A percentile compares a stretch with the other conserved stretches of the same genome.
These are phyloP conservation scores for Avicennia marina DNA, from an alignment of 257 asterid species.

Conservation along the genomic window DNA sequence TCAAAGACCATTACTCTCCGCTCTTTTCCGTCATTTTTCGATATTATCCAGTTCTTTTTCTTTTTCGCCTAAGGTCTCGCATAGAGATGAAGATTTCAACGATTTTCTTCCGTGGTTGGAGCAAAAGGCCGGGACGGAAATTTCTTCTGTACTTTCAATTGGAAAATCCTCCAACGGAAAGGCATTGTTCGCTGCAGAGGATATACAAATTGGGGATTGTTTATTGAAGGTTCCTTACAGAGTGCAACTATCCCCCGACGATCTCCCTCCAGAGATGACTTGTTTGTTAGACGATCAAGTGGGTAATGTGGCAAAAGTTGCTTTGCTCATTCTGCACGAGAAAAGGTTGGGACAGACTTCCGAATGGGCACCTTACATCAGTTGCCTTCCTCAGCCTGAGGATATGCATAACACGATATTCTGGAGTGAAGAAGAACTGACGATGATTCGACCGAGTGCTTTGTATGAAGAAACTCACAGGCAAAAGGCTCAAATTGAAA, in stretches of 20 bases:
- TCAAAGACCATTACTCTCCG: constrained; percentile 21
- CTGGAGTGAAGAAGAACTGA: constrained; percentile 68
- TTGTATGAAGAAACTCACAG: constrained; percentile 56
- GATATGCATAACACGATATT: constrained; percentile 69
- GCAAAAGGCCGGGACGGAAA: constrained; percentile 44
- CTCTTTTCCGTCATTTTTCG: constrained; percentile 17
- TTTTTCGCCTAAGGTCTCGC: constrained; percentile 18
- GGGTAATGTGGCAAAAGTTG: constrained; percentile 63
- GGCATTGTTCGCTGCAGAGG: constrained; percentile 51
- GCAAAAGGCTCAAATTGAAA: constrained; percentile 48
- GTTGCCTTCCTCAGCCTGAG: constrained; percentile 45
- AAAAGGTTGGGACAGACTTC: constrained; percentile 51
- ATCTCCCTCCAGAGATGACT: constrained; percentile 51
- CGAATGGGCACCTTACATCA: constrained; percentile 73
- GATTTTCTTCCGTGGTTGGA: constrained; percentile 78
- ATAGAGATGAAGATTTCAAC: constrained; percentile 31
- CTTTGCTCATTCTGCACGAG: constrained; percentile 64
- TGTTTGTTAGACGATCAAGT: constrained; percentile 48
- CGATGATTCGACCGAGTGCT: constrained; percentile 55
- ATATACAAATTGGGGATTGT: constrained; percentile 55
- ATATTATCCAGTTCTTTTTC: not conserved
- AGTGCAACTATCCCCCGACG: constrained; percentile 65
- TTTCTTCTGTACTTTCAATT: constrained; percentile 59
- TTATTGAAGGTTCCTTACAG: constrained; percentile 62
- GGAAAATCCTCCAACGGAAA: constrained; percentile 66